These are phyloP conservation scores for Saccharomyces hybrid DNA, from an alignment of 1,139 yeast species.

Conservation along the genomic window DNA sequence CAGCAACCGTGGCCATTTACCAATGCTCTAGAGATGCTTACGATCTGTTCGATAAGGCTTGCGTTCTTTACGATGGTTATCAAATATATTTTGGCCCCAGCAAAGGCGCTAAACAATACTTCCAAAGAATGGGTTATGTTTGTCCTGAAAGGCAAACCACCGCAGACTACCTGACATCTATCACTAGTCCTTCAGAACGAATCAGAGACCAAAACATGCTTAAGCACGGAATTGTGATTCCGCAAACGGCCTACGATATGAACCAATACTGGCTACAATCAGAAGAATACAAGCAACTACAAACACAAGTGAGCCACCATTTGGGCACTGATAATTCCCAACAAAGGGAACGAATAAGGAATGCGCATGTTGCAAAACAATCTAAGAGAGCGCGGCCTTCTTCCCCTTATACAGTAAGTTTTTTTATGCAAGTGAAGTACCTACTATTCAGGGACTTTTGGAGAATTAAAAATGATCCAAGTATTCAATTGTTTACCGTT, in stretches of 20 bases:
- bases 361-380: slow-evolving; percentile 47
- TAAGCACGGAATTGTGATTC: slow-evolving; percentile 46
- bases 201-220: slow-evolving; percentile 22
- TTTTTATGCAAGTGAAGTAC: slow-evolving; percentile 43
- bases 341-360: slow-evolving; percentile 29
- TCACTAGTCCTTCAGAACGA: slow-evolving; percentile 51
- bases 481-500: slow-evolving; percentile 48
- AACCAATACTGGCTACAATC: slow-evolving; percentile 56
- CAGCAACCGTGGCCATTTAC: slow-evolving; percentile 70
- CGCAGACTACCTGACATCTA: slow-evolving; percentile 45
- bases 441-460: slow-evolving; percentile 48
- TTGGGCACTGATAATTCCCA: slow-evolving; percentile 7
- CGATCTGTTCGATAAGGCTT: slow-evolving; percentile 40
- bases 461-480: slow-evolving; percentile 53
- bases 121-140: slow-evolving; percentile 46
- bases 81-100: slow-evolving; percentile 40
- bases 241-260: slow-evolving; percentile 60
- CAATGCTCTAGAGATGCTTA: slow-evolving; percentile 72
- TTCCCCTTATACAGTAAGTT: slow-evolving; percentile 54
- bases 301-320: slow-evolving; percentile 36
- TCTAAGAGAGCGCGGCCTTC: slow-evolving; percentile 39
- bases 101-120: slow-evolving; percentile 35
- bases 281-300: slow-evolving; percentile 38
- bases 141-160: slow-evolving; percentile 46
- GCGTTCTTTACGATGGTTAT: slow-evolving; percentile 38